Base-by-base conservation (phyloP, 2,329 filamentous ascomycete genomes). In the Cordyceps cicadae region DNA sequence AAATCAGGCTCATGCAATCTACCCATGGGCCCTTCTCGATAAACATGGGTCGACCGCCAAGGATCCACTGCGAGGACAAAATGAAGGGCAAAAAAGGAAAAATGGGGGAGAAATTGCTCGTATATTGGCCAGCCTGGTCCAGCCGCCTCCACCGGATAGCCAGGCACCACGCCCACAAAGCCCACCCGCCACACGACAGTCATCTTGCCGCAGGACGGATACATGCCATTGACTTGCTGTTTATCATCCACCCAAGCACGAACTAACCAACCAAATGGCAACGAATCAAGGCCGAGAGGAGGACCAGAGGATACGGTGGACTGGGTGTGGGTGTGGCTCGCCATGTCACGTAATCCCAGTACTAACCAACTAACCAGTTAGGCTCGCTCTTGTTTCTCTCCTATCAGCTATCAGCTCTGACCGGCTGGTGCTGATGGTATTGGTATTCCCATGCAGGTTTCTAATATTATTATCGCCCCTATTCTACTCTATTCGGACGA, bases 381-480 rank as follows among this genome's bases (percentile, higher is more conserved):
- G 54, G 29, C 43, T 11, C 32, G 45, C 21, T 50, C 29, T 41
- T 57, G 45, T 50, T 50, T 48, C n/a, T 43, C 41, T 34, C 21
- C 54, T 41, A 41, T 49, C 34, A 39, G 45, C 17, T 50, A 39
- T 12, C 24, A 24, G 24, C 3, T 24, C 24, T 24, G 24, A 24
- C 24, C 24, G 41, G 19, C 54, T 29, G 29, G 29, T 29, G 29
- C 29, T 29, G 29, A 8, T 29, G 29, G 24, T 24, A 24, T 24
- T 24, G 5, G n/a, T 51, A 19, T n/a, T 39, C 15, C 50, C 29
- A 34, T 46, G 57, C 29, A 34, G 37, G 57, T 59, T 59, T 59
- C 57, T 59, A 54, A 54, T 24, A 24, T 3, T 46, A 54, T 53
- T 59, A 53, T 45, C 49, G 21, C 48, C 54, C 54, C 54, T 57